Conservation (phyloP, 306 rosid species). For the Echinosophora koreensis region DNA sequence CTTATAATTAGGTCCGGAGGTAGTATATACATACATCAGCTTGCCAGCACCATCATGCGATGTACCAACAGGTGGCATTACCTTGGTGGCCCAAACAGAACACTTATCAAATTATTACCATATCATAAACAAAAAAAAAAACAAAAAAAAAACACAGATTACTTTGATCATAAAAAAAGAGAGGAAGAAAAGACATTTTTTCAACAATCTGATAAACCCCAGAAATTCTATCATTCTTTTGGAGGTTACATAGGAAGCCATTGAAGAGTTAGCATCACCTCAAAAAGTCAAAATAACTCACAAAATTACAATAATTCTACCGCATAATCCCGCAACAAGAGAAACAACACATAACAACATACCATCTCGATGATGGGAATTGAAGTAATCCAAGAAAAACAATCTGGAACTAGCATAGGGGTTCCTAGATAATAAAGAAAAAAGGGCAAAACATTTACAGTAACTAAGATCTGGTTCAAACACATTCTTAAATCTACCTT, state of each 20-base stretch:
- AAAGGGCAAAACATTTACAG: background rate
- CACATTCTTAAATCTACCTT: slow-evolving; percentile 54
- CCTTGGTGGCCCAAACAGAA: background rate
- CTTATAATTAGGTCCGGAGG: no score
- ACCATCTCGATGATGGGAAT: background rate
- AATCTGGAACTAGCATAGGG: background rate
- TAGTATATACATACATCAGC: no score
- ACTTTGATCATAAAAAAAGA: background rate
- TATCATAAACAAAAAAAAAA: background rate
- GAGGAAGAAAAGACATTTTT: background rate
- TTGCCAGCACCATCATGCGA: background rate
- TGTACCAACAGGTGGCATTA: background rate
- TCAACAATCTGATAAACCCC: background rate
- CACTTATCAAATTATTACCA: background rate
- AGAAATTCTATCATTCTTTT: slow-evolving; percentile 5
- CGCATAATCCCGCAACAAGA: slow-evolving; percentile 34
- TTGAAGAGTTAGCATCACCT: background rate
- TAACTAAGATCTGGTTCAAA: slow-evolving; percentile 14
- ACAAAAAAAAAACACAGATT: slow-evolving; percentile 10
- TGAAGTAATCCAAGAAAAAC: background rate
- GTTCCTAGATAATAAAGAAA: background rate
- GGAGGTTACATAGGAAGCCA: background rate
- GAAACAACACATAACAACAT: background rate
- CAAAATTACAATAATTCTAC: slow-evolving; percentile 22
- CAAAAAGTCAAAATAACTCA: background rate